Evolutionary conservation across 1,284 basidiomycete species (phyloP), one percentile per base, ranked within the genome.

Genomic region (Takashimella tepidaria): DNA sequence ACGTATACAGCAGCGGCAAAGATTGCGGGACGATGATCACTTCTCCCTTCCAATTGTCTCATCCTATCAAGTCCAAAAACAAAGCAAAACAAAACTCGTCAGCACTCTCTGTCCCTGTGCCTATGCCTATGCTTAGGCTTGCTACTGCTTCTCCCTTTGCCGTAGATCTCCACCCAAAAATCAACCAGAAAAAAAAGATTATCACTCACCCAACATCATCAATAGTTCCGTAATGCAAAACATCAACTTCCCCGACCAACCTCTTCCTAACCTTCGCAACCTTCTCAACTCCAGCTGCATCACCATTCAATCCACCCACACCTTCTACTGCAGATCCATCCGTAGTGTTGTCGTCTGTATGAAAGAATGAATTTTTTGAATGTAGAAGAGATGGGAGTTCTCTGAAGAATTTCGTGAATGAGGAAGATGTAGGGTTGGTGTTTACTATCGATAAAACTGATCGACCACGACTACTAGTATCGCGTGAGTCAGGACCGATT

Each of bases 11-110:
- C 73, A 0, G 68, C 73, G 0, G 71, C 55, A 51, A 76, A 76
- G 45, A 76, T 73, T 1, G 73, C 71, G 8, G 74, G 74, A 41
- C 73, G 62, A 63, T 76, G 74, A 56, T 76, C 74, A 26, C 69
- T 71, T 19, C 55, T 61, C 12, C 74, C 74, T 56, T 76, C 74
- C 20, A 76, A 57, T 48, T 54, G 57, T 52, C 73, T 65, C 74
- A 76, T 76, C 1, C 63, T 66, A 42, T 12, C 19, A 19, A 11
- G 13, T 2, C 10, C n/a, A 3, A 37, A 37, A 8, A 37, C 31
- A 37, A 37, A 8, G 10, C 31, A 37, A 16, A 37, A 37, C 31
- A 37, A 8, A 37, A 37, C 31, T n/a, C n/a, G n/a, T n/a, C n/a
- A n/a, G n/a, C n/a, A n/a, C n/a, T n/a, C n/a, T n/a, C n/a, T n/a